These are phyloP conservation scores for Globisporangium canariense DNA, from an alignment of 352 stramenopile species.

Conservation along the genomic window DNA sequence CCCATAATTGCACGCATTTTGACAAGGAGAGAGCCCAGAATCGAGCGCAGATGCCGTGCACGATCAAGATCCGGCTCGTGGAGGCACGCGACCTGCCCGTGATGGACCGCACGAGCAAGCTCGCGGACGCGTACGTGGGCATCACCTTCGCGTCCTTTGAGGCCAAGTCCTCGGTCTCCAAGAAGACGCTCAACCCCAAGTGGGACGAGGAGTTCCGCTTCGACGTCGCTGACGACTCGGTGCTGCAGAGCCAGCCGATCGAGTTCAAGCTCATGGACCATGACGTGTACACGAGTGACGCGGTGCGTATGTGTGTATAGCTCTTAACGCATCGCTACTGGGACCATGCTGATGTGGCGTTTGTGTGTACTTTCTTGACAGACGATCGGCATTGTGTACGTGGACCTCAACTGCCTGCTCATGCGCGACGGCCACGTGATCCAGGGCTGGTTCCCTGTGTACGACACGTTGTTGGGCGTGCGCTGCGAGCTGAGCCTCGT, in stretches of 20 bases:
- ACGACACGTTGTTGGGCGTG: conserved; percentile 96
- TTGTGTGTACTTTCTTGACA: conserved; percentile 8
- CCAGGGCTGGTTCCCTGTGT: conserved; percentile 98
- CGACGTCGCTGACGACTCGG: conserved; percentile 96
- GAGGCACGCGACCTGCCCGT: conserved; percentile 87
- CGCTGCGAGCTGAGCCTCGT: conserved; percentile 94
- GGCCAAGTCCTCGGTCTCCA: conserved; percentile 87
- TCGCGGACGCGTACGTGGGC: conserved; percentile 83
- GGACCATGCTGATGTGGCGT: neutral
- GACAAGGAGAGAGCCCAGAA: neutral
- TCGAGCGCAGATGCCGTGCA: conserved; percentile 74
- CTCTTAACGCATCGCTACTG: no score
- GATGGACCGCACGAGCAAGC: conserved; percentile 79
- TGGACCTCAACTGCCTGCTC: conserved; percentile 98
- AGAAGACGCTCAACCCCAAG: conserved; percentile 93
- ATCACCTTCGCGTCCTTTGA: conserved; percentile 88
- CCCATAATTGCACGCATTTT: neutral
- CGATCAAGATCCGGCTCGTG: conserved; percentile 89
- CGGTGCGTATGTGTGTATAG: conserved; percentile 23
- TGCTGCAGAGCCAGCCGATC: conserved; percentile 97
- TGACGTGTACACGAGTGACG: conserved; percentile 92
- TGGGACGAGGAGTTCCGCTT: conserved; percentile 99
- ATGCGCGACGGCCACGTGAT: conserved; percentile 91
- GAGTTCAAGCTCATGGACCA: conserved; percentile 97
- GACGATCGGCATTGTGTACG: conserved; percentile 96